Evolutionary conservation across 164 flowering plant species (phyloP), one percentile per base, ranked within the genome.

Genomic region (Nymphaea thermarum): DNA sequence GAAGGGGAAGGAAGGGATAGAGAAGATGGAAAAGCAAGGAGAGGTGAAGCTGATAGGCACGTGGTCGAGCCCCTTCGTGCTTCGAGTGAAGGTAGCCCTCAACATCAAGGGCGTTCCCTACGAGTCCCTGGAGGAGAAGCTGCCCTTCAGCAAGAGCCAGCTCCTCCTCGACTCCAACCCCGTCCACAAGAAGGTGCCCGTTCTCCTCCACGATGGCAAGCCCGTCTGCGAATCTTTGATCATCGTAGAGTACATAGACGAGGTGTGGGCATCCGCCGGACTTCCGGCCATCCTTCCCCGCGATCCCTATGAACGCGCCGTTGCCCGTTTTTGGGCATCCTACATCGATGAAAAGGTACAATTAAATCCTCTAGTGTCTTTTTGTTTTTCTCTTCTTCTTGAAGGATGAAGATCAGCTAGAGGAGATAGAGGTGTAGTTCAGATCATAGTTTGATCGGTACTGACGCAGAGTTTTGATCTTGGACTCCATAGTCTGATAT

Each of bases 191-290:
- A 79, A 82, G 62, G 63, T 79, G 36, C 84, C 82, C 1, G 78
- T 76, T n/a, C 68, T 77, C 15, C 70, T 87, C 68, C 91, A 90
- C 61, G 63, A 43, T 3, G 83, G 68, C 57, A 79, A 76, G 67
- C 83, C 91, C 61, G 60, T 86, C 16, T 85, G 83, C 42, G 89
- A 87, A 65, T 87, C 91, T 4, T 73, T 81, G 44, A 62, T 84
- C 71, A 90, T 90, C 15, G 84, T 87, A 47, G 75, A 90, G 67
- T 90, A 90, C 77, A 76, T 90, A 14, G 89, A 89, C 51, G 91
- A 89, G 43, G 73, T 17, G 5, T 89, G 87, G 83, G 43, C 84
- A n/a, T 69, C 80, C 60, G 12, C 8, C 8, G 57, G 57, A 15
- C 84, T 25, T 25, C 36, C 80, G 2, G 80, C 89, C 2, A 83